Conservation (phyloP, 1,284 basidiomycete species). For the Ustilago nuda region DNA sequence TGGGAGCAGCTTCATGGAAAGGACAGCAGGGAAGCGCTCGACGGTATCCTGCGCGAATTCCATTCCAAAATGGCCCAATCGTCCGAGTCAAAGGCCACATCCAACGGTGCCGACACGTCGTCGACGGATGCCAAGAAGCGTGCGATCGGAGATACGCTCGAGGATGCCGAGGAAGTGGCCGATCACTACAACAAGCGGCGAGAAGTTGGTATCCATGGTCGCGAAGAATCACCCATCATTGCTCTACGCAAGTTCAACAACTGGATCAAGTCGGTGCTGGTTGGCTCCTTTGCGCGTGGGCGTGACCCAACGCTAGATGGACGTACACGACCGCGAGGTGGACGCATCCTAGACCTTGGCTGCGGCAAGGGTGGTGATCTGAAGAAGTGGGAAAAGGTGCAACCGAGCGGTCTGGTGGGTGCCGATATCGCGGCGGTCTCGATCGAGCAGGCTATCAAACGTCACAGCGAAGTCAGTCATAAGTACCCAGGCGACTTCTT, state of each 20-base stretch:
- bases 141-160: conserved; percentile 27
- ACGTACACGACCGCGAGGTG: conserved; percentile 62
- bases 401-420: conserved; percentile 81
- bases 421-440: conserved; percentile 92
- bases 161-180: conserved; percentile 53
- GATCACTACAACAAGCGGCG: conserved; percentile 81
- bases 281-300: conserved; percentile 45
- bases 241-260: conserved; percentile 98
- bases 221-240: conserved; percentile 92
- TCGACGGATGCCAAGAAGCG: conserved; percentile 25
- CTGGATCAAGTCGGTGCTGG: conserved; percentile 73
- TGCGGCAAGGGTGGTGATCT: conserved; percentile 99
- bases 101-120: conserved; percentile 4
- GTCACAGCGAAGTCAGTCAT: conserved; percentile 74
- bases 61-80: conserved; percentile 18
- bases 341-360: conserved; percentile 92
- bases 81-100: neutral
- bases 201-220: conserved; percentile 85
- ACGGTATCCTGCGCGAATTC: conserved; percentile 45
- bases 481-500: conserved; percentile 82
- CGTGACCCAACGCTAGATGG: conserved; percentile 33
- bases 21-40: conserved; percentile 46
- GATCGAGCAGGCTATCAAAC: conserved; percentile 84
- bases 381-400: conserved; percentile 93
- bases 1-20: conserved; percentile 45